phyloP scores from a whole-genome alignment of 2,329 filamentous ascomycete genomes.

The Rugonectria rugulosa region DNA sequence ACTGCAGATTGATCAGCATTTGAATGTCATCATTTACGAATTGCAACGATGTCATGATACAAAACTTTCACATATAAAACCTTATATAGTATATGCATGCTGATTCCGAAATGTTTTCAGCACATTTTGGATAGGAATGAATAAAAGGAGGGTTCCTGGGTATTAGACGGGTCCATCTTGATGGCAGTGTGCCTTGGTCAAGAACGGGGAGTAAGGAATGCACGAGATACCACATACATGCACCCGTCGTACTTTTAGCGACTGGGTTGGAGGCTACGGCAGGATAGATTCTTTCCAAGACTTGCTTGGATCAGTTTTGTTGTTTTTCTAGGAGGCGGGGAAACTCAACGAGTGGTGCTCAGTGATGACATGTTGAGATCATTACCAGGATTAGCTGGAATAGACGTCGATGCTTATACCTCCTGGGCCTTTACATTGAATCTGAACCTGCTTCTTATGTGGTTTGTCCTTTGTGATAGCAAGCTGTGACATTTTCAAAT shows the following conservation, averaged over 20 bases:
- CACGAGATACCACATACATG: constrained; percentile 16
- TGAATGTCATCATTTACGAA: constrained; percentile 28
- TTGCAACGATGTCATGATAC: constrained; percentile 25
- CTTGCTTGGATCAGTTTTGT: constrained; percentile 2
- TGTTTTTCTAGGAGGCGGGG: constrained; percentile 16
- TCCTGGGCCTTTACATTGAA: too few species aligned
- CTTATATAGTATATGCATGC: constrained; percentile 22
- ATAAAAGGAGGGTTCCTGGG: constrained; percentile 17
- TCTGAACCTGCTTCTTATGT: too few species aligned
- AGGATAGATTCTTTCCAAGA: constrained; percentile 10
- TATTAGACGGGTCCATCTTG: constrained; percentile 16
- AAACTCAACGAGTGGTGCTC: constrained; percentile 2
- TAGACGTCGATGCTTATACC: constrained; percentile 23
- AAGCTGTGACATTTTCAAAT: too few species aligned
- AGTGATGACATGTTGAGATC: background rate
- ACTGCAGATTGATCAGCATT: background rate
- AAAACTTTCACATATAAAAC: constrained; percentile 19
- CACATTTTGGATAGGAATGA: constrained; percentile 33
- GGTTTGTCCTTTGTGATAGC: too few species aligned
- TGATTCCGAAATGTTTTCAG: constrained; percentile 30
- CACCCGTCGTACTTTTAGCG: background rate
- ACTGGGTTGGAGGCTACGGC: background rate
- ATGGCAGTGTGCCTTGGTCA: constrained; percentile 10
- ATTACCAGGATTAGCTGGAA: constrained; percentile 16
- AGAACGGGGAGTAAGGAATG: constrained; percentile 11